phyloP scores from a whole-genome alignment of 805 yeast genomes.

The Saccharomyces paradoxus region DNA sequence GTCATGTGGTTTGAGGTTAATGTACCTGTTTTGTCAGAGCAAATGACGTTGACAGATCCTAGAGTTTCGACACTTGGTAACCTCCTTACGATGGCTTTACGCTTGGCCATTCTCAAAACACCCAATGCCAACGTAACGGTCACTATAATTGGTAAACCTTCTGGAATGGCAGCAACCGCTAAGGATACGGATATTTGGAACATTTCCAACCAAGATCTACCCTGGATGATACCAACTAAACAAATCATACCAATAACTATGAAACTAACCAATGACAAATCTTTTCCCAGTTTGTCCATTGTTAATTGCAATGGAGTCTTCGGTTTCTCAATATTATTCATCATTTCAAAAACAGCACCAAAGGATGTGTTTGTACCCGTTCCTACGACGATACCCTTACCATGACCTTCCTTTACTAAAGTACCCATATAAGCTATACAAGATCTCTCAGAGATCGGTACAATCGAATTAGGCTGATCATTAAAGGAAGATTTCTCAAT shows the following conservation, averaged over 20 bases:
- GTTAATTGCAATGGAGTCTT: constrained; percentile 93
- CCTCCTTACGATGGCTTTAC: constrained; percentile 88
- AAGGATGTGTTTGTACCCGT: constrained; percentile 87
- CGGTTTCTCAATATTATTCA: constrained; percentile 91
- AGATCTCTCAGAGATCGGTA: constrained; percentile 60
- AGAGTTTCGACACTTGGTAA: constrained; percentile 92
- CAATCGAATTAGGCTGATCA: constrained; percentile 28
- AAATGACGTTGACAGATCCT: constrained; percentile 88
- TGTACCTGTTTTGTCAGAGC: constrained; percentile 88
- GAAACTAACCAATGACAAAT: constrained; percentile 77
- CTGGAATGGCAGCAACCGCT: constrained; percentile 99
- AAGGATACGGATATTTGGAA: constrained; percentile 93
- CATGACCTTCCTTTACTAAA: constrained; percentile 91
- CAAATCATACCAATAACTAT: constrained; percentile 87
- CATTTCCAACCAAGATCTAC: constrained; percentile 95
- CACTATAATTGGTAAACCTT: constrained; percentile 95
- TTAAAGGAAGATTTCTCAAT: constrained; percentile 27
- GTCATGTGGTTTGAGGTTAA: constrained; percentile 89
- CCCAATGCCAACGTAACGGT: constrained; percentile 96
- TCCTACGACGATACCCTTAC: constrained; percentile 85
- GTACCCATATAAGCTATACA: constrained; percentile 96
- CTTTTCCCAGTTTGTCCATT: constrained; percentile 93
- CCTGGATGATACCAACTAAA: constrained; percentile 80
- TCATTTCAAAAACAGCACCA: constrained; percentile 92
- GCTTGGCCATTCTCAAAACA: constrained; percentile 90